phyloP scores from a whole-genome alignment of 306 rosid species.

The Acacia confusa region DNA sequence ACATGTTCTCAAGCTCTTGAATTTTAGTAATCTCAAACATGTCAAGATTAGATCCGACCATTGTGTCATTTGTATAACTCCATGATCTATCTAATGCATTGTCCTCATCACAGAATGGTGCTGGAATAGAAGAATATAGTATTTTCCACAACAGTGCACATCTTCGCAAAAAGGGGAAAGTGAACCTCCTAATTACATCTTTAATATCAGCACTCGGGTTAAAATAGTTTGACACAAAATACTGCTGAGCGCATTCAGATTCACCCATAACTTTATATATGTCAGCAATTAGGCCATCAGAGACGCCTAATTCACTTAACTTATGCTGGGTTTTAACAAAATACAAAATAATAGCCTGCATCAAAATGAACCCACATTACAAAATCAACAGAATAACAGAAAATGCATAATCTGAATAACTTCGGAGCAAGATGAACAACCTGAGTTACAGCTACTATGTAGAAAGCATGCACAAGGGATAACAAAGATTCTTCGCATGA shows the following conservation, averaged over 20 bases:
- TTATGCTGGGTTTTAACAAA: constrained; percentile 49
- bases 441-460: constrained; percentile 81
- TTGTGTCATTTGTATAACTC: constrained; percentile 43
- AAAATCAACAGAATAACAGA: constrained; percentile 23
- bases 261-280: constrained; percentile 57
- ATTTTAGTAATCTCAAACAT: constrained; percentile 57
- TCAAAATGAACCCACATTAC: constrained; percentile 32
- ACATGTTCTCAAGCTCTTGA: constrained; percentile 74
- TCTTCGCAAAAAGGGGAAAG: constrained; percentile 87
- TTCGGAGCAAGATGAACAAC: constrained; percentile 44
- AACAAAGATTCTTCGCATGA: constrained; percentile 80
- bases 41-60: constrained; percentile 46
- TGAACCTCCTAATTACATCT: constrained; percentile 60
- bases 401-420: constrained; percentile 11
- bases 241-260: constrained; percentile 47
- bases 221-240: constrained; percentile 61
- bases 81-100: constrained; percentile 50
- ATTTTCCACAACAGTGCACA: constrained; percentile 82
- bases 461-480: constrained; percentile 82
- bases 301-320: constrained; percentile 42
- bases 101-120: constrained; percentile 67
- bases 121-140: constrained; percentile 56
- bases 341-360: constrained; percentile 72
- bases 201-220: constrained; percentile 54
- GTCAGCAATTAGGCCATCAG: constrained; percentile 72